Conservation (phyloP, 2,329 filamentous ascomycete species). For the Sporothrix variecibatus region DNA sequence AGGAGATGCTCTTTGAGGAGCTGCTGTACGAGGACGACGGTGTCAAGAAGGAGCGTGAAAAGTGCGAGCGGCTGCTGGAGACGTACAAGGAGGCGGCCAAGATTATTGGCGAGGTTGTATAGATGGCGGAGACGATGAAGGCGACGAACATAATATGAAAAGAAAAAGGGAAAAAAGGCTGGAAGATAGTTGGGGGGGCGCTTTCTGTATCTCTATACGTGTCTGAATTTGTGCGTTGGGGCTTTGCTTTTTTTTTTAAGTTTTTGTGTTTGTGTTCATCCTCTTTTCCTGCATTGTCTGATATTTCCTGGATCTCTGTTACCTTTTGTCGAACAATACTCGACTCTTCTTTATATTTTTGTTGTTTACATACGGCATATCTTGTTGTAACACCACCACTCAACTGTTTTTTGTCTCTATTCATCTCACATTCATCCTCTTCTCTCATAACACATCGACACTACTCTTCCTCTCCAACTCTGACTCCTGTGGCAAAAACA, state of each 20-base stretch:
- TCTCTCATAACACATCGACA: background rate
- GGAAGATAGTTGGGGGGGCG: background rate
- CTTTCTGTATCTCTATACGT: constrained; percentile 3
- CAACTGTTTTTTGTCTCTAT: background rate
- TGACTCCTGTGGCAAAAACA: background rate
- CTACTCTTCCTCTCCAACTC: background rate
- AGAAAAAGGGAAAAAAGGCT: background rate
- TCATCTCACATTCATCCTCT: background rate
- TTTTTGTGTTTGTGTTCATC: background rate
- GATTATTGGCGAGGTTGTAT: constrained; percentile 95
- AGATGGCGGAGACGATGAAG: constrained; percentile 36
- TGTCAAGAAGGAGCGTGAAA: constrained; percentile 79
- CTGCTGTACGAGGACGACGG: constrained; percentile 95
- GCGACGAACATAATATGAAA: background rate
- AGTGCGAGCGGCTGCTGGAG: constrained; percentile 92
- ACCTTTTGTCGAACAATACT: background rate
- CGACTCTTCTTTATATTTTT: background rate
- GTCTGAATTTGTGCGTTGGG: background rate
- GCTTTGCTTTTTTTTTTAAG: background rate
- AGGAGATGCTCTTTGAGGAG: constrained; percentile 86
- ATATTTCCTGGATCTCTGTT: background rate
- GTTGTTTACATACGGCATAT: background rate
- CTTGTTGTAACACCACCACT: constrained; percentile 17
- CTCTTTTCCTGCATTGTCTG: background rate
- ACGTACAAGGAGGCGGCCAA: constrained; percentile 98